Evolutionary conservation across 192 early-diverging fungal genomes (phyloP).

Genomic region (Coemansia sp.): DNA sequence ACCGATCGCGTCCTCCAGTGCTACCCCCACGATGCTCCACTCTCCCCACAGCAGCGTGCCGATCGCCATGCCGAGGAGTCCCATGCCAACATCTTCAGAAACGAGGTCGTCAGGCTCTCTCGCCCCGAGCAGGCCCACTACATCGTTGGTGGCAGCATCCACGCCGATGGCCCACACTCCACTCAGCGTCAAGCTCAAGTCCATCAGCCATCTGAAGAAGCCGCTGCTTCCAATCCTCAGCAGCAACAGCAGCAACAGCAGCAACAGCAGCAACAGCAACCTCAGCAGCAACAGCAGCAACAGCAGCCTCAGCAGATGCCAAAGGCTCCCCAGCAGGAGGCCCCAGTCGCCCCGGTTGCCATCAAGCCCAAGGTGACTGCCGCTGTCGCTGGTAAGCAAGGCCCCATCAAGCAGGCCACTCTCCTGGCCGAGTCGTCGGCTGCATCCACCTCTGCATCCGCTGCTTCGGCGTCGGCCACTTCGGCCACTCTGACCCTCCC

Average conservation of each 20-base stretch:
- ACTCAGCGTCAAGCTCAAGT: slow-evolving; percentile 16
- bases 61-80: slow-evolving; percentile 22
- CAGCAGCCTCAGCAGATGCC: slow-evolving; percentile 14
- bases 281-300: slow-evolving; percentile 15
- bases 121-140: slow-evolving; percentile 27
- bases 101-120: slow-evolving; percentile 25
- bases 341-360: neutral
- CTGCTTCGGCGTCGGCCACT: neutral
- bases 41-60: slow-evolving; percentile 31
- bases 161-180: neutral
- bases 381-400: slow-evolving; percentile 25
- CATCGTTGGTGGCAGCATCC: slow-evolving; percentile 16
- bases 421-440: slow-evolving; percentile 3
- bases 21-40: slow-evolving; percentile 21
- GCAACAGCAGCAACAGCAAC: slow-evolving; percentile 1
- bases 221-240: neutral
- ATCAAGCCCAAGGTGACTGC: neutral
- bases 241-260: neutral
- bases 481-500: neutral
- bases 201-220: neutral
- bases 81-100: slow-evolving; percentile 20
- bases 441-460: slow-evolving; percentile 9
- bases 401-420: slow-evolving; percentile 19
- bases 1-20: slow-evolving; percentile 44
- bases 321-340: slow-evolving; percentile 2